A percentile compares a stretch with the other conserved stretches of the same genome.
Conservation (phyloP, 1,139 yeast species). For the Taphrina wiesneri region DNA sequence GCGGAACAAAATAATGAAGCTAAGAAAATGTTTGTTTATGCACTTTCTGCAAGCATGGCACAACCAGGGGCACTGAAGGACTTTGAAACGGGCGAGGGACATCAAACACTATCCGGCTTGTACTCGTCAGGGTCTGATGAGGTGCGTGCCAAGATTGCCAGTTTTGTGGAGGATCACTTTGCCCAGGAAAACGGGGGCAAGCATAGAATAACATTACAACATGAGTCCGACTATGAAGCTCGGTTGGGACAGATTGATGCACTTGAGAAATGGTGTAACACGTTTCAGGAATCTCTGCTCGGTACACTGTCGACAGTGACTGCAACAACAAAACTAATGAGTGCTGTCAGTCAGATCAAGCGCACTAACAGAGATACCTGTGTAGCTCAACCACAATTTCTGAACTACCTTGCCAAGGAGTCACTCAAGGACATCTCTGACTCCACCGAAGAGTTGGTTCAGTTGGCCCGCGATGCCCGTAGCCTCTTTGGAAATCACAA, state of each 20-base stretch:
- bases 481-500: slow-evolving; percentile 17
- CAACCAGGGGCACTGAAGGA: slow-evolving; percentile 38
- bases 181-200: slow-evolving; percentile 23
- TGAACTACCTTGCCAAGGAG: slow-evolving; percentile 65
- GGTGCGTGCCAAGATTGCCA: slow-evolving; percentile 38
- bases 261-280: slow-evolving; percentile 22
- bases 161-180: slow-evolving; percentile 40
- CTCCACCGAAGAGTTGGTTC: slow-evolving; percentile 3
- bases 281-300: slow-evolving; percentile 17
- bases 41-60: slow-evolving; percentile 44
- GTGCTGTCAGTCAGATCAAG: slow-evolving; percentile 43
- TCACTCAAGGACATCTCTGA: not conserved
- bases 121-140: slow-evolving; percentile 34
- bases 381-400: slow-evolving; percentile 45
- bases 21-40: slow-evolving; percentile 42
- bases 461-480: slow-evolving; percentile 23
- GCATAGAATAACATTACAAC: not conserved
- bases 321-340: slow-evolving; percentile 40
- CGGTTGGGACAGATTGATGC: not conserved
- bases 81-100: slow-evolving; percentile 36
- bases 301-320: slow-evolving; percentile 19
- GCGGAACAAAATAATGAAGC: slow-evolving; percentile 37
- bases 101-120: slow-evolving; percentile 32
- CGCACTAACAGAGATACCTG: slow-evolving; percentile 39
- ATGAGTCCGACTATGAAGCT: not conserved